Evolutionary conservation across 257 asterid species (phyloP).

Genomic region (Handroanthus guayacan): DNA sequence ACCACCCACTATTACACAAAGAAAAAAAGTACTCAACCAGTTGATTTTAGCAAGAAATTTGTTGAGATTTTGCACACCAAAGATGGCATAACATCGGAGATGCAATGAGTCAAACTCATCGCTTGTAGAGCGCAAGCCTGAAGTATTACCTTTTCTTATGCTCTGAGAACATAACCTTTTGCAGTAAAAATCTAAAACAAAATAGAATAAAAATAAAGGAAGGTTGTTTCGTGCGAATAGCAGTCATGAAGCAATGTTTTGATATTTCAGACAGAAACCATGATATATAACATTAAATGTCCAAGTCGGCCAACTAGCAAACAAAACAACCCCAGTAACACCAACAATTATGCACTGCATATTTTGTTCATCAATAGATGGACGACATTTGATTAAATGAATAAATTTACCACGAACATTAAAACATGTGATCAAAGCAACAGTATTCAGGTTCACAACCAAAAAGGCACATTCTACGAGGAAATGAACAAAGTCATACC

Average conservation of each 20-base stretch:
- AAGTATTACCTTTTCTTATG: not conserved
- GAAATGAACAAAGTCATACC: conserved; percentile 53
- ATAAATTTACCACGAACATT: not conserved
- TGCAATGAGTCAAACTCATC: conserved; percentile 17
- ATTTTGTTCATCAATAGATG: not conserved
- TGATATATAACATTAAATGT: conserved; percentile 5
- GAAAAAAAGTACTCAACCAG: not conserved
- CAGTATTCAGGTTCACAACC: conserved; percentile 5
- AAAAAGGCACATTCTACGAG: conserved; percentile 15
- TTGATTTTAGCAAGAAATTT: not conserved
- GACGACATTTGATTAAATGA: conserved; percentile 5
- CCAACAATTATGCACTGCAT: conserved; percentile 3
- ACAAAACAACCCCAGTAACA: not conserved
- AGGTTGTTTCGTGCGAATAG: not conserved
- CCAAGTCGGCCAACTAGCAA: not conserved
- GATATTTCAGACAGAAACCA: not conserved
- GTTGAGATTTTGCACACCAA: not conserved
- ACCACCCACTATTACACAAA: not conserved
- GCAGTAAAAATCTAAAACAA: not conserved
- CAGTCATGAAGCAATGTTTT: not conserved
- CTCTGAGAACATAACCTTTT: conserved; percentile 9
- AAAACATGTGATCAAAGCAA: conserved; percentile 23
- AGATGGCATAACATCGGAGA: conserved; percentile 19
- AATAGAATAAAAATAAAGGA: not conserved
- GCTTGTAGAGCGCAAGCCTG: not conserved